Percentiles rank a stretch among this genome's conserved stretches.
These are phyloP conservation scores for Pseudocercospora macadamiae DNA, from an alignment of 2,329 filamentous ascomycete genomes.

Conservation along the genomic window DNA sequence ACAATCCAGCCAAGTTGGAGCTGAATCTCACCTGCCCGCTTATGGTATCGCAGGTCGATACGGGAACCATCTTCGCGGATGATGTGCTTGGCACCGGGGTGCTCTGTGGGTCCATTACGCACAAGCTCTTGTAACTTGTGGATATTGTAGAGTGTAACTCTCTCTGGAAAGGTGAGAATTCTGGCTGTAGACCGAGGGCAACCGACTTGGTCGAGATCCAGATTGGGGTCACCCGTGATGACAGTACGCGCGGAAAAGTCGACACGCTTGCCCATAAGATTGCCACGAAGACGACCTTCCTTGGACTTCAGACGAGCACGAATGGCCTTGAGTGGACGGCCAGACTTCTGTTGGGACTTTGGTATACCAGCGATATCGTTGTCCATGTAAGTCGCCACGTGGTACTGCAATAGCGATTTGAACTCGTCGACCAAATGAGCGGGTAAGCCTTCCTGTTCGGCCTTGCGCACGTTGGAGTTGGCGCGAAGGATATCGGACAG, in stretches of 20 bases:
- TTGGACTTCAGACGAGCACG: conserved; percentile 98
- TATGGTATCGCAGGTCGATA: conserved; percentile 92
- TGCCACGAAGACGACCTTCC: conserved; percentile 94
- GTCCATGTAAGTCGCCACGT: conserved; percentile 99
- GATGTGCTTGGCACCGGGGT: conserved; percentile 95
- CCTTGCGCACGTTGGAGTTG: conserved; percentile 91
- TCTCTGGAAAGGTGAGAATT: conserved; percentile 94
- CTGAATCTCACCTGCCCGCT: conserved; percentile 80
- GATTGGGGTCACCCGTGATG: conserved; percentile 96
- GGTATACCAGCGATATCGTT: conserved; percentile 97
- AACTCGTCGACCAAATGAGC: conserved; percentile 91
- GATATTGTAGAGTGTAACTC: conserved; percentile 97
- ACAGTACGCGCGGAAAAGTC: conserved; percentile 99
- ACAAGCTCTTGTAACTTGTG: conserved; percentile 86
- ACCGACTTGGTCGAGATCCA: conserved; percentile 95
- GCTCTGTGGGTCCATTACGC: conserved; percentile 89
- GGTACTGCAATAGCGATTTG: conserved; percentile 89
- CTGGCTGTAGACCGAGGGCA: conserved; percentile 91
- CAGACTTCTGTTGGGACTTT: conserved; percentile 94
- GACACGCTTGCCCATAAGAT: conserved; percentile 99
- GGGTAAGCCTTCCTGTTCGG: conserved; percentile 87
- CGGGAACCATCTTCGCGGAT: conserved; percentile 90
- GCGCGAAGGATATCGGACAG: conserved; percentile 96
- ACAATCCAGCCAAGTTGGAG: conserved; percentile 98
- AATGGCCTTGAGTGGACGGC: conserved; percentile 94